A percentile compares a stretch with the other conserved stretches of the same genome.
Evolutionary conservation across 805 yeast genomes (phyloP).

Genomic region (Ogataea wickerhamii): DNA sequence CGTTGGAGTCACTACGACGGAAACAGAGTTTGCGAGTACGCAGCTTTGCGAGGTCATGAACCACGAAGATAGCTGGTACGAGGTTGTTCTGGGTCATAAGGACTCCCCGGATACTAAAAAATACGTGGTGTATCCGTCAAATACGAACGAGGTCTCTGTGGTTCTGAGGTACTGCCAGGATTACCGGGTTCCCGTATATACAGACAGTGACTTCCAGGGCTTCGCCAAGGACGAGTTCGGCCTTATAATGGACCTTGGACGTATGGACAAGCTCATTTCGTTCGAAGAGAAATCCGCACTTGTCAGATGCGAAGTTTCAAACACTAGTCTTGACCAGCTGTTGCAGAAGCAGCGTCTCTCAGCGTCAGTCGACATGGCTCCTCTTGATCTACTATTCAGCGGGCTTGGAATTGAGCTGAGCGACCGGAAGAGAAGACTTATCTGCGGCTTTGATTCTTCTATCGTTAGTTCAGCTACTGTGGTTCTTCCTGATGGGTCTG

Average conservation of each 20-base stretch:
- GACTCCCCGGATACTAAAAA: conserved; percentile 14
- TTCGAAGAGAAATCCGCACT: conserved; percentile 2
- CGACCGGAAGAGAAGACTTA: conserved; percentile 1
- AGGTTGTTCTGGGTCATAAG: conserved; percentile 22
- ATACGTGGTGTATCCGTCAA: conserved; percentile 21
- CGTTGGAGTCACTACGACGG: conserved; percentile 10
- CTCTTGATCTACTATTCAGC: conserved; percentile 20
- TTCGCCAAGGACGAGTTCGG: conserved; percentile 8
- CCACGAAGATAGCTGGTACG: conserved; percentile 19
- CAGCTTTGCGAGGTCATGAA: conserved; percentile 20
- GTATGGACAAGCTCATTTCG: conserved; percentile 11
- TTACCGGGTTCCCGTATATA: conserved; percentile 27
- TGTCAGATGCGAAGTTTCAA: conserved; percentile 11
- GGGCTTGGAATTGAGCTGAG: conserved; percentile 15
- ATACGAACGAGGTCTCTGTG: conserved; percentile 20
- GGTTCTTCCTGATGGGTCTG: conserved; percentile 30
- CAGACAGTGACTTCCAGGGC: conserved; percentile 9
- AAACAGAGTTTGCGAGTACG: conserved; percentile 15
- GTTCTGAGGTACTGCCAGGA: conserved; percentile 25
- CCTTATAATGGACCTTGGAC: conserved; percentile 10
- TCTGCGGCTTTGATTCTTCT: conserved; percentile 9
- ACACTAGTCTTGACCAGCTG: conserved; percentile 5
- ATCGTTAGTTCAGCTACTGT: conserved; percentile 16
- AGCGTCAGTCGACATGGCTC: conserved; percentile 2
- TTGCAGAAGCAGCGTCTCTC: conserved; percentile 3